Evolutionary conservation across 768 basidiomycete genomes (phyloP), one percentile per base, ranked within the genome.

Genomic region (Tylopilus intermedius): DNA sequence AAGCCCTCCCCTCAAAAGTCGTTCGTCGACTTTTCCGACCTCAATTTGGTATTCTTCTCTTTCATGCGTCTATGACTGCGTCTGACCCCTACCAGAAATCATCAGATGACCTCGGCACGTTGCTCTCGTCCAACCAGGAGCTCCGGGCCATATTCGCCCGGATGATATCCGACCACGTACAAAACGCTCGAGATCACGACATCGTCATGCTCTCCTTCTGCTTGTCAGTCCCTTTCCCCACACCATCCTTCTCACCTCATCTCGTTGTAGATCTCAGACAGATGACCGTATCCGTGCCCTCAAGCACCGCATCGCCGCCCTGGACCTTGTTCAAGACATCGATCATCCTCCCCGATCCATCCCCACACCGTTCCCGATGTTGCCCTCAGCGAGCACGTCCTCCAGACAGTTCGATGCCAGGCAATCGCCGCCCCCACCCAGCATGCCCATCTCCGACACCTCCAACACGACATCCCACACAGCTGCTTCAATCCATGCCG

Each of bases 231-330:
- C 24, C 30, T 4, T 42, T 29, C n/a, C 22, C 24, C 26, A 8
- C 10, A 0, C 14, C 15, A 5, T 32, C 39, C 21, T 11, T 29
- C 8, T 44, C 24, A 10, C 22, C 46, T 50, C 27, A 51, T 26
- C 5, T 35, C 55, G n/a, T 33, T 43, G 6, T 21, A 78, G 78
- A 49, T 58, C 64, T n/a, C 57, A 69, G 30, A 48, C 71, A 8
- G 67, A 71, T 21, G 63, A 66, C 38, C 74, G 79, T 0, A 72
- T 78, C 14, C 54, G 59, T 11, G 70, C 68, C 8, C 68, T 80
- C 24, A 69, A 71, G 35, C 61, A 67, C 32, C 62, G 69, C 29
- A 65, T 80, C 32, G 59, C 55, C 9, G 47, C 59, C 22, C 13
- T 55, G 11, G 55, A 61, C 1, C 13, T 21, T 6, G 22, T 40